phyloP scores from a whole-genome alignment of 1,139 yeast genomes.

The Trichomonascaceae sp. region DNA sequence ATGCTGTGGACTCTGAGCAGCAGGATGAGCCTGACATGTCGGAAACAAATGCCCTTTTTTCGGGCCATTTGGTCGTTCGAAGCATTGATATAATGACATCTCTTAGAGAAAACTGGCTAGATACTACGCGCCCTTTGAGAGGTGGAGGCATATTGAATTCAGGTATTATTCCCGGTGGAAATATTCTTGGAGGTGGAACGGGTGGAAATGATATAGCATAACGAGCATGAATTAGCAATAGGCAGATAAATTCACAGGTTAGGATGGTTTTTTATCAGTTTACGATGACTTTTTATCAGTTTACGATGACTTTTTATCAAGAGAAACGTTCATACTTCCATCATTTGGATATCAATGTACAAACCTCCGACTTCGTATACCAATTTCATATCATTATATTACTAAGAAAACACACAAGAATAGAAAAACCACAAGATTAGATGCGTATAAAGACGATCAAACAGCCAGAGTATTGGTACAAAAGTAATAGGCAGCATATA shows the following conservation, averaged over 20 bases:
- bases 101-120: conserved; percentile 12
- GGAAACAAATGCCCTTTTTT: conserved; percentile 5
- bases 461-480: background rate
- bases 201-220: background rate
- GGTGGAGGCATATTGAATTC: background rate
- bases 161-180: background rate
- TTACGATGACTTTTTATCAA: too few species aligned
- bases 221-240: background rate
- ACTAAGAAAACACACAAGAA: background rate
- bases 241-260: background rate
- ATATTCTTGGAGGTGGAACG: background rate
- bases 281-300: too few species aligned
- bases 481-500: background rate
- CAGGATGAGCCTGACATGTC: background rate
- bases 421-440: background rate
- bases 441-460: background rate
- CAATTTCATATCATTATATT: background rate
- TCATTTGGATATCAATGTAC: too few species aligned
- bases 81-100: conserved; percentile 12
- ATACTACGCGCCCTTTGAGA: conserved; percentile 2
- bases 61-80: conserved; percentile 22
- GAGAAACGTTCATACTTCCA: too few species aligned
- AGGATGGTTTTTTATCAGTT: too few species aligned
- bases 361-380: too few species aligned
- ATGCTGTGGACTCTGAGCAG: conserved; percentile 1